Percentiles rank a stretch among this genome's conserved stretches.
phyloP scores from a whole-genome alignment of 73 alveolate species.

The Paramecium bursaria region DNA sequence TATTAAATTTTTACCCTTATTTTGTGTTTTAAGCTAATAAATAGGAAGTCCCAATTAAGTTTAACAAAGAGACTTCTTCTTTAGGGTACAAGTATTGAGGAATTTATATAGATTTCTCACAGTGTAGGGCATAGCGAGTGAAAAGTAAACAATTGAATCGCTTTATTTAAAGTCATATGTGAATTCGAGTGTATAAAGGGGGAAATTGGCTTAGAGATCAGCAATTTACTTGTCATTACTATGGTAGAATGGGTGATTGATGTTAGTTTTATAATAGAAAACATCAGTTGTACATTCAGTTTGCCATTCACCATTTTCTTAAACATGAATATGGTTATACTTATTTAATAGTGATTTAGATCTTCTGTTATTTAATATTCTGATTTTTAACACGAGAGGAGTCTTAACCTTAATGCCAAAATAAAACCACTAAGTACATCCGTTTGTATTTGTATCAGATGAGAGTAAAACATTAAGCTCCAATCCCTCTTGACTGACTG shows the following conservation, averaged over 20 bases:
- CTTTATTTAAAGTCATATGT: conserved; percentile 22
- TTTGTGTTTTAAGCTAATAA: conserved; percentile 33
- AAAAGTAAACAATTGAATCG: conserved; percentile 29
- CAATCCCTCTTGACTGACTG: conserved; percentile 24
- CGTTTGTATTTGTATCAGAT: conserved; percentile 65
- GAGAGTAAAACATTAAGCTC: conserved; percentile 32
- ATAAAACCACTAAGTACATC: conserved; percentile 70
- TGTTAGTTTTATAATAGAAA: conserved; percentile 45
- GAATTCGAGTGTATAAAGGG: conserved; percentile 30
- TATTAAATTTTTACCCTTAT: not conserved
- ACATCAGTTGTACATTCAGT: conserved; percentile 26
- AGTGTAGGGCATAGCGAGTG: conserved; percentile 21
- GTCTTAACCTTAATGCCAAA: conserved; percentile 61
- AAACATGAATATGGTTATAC: conserved; percentile 40
- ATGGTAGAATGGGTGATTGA: conserved; percentile 54
- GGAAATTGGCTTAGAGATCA: not conserved
- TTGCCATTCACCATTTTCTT: conserved; percentile 41
- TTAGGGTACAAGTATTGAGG: conserved; percentile 1
- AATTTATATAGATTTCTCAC: conserved; percentile 18
- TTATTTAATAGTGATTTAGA: conserved; percentile 41
- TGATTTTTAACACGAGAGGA: conserved; percentile 1
- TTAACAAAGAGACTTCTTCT: conserved; percentile 2
- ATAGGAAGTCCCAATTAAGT: conserved; percentile 24
- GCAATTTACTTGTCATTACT: conserved; percentile 25
- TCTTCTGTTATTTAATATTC: conserved; percentile 57